A percentile compares a stretch with the other conserved stretches of the same genome.
phyloP scores from a whole-genome alignment of 1,284 basidiomycete species.

The Tilletiaria anomala region DNA sequence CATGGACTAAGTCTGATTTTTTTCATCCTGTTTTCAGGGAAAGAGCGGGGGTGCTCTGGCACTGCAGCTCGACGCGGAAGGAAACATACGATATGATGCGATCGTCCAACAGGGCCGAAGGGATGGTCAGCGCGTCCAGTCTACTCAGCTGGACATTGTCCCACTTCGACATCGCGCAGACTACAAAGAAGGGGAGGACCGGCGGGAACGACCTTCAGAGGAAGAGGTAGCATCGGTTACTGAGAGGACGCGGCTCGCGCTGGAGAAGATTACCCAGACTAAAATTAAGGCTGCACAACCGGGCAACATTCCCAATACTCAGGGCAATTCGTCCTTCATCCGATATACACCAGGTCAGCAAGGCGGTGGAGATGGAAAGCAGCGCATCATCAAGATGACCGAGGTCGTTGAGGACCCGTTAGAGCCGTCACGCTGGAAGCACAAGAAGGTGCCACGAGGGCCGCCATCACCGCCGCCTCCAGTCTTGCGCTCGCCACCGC shows the following conservation, averaged over 20 bases:
- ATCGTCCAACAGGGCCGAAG: constrained; percentile 90
- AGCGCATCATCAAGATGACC: constrained; percentile 97
- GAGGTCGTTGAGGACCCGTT: constrained; percentile 65
- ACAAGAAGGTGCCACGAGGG: constrained; percentile 92
- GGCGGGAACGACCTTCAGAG: constrained; percentile 81
- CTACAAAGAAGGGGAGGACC: constrained; percentile 52
- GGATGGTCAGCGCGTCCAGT: constrained; percentile 70
- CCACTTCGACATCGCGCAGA: constrained; percentile 75
- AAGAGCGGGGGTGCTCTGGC: constrained; percentile 80
- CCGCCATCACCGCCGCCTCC: constrained; percentile 92
- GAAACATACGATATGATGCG: constrained; percentile 89
- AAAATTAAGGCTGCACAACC: constrained; percentile 96
- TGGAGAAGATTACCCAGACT: constrained; percentile 82
- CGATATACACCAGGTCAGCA: constrained; percentile 82
- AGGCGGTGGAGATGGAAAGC: constrained; percentile 52
- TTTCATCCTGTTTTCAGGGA: too few species aligned
- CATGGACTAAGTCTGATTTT: too few species aligned
- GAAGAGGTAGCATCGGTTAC: constrained; percentile 74
- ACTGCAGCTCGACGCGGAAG: constrained; percentile 87
- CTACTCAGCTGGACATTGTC: constrained; percentile 92
- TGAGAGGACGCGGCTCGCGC: constrained; percentile 73
- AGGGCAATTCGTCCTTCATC: constrained; percentile 52
- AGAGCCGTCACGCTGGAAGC: constrained; percentile 91
- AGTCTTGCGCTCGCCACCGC: constrained; percentile 85
- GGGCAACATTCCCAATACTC: constrained; percentile 29